Evolutionary conservation across 169 alveolate species (phyloP).

Genomic region (Eimeria praecox): DNA sequence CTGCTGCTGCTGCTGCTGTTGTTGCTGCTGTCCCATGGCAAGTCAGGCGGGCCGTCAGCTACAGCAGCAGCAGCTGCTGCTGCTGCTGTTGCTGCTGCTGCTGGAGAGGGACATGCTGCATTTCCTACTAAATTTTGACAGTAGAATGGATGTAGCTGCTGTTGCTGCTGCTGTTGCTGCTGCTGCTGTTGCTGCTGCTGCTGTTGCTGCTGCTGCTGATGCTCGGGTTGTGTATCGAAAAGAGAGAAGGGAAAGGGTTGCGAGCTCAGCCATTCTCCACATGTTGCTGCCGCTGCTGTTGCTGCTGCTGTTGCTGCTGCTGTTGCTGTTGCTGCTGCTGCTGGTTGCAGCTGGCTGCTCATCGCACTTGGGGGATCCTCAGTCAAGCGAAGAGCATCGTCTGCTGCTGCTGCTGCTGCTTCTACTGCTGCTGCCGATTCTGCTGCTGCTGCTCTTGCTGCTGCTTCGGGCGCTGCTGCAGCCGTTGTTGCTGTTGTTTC

Average conservation of each 20-base stretch:
- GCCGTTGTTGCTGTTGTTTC: constrained; percentile 9
- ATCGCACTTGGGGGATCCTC: background rate
- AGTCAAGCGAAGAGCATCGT: background rate
- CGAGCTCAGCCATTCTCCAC: background rate
- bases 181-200: constrained; percentile 46
- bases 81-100: constrained; percentile 46
- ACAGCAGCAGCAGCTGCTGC: constrained; percentile 64
- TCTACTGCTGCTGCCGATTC: constrained; percentile 19
- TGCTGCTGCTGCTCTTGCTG: constrained; percentile 3
- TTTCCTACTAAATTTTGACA: background rate
- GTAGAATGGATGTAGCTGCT: constrained; percentile 31
- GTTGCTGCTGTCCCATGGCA: constrained; percentile 73
- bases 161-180: constrained; percentile 49
- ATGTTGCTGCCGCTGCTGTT: constrained; percentile 16
- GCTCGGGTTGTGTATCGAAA: background rate
- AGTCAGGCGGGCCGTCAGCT: constrained; percentile 27
- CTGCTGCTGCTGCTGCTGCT: background rate
- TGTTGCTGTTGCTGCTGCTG: constrained; percentile 11
- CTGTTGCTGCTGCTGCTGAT: constrained; percentile 56
- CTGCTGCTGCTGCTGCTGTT: constrained; percentile 45
- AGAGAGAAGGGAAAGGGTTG: constrained; percentile 39
- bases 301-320: constrained; percentile 26
- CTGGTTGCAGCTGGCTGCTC: constrained; percentile 17
- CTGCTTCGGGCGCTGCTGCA: background rate
- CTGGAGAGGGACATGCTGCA: background rate